Evolutionary conservation across 345 rosid species (phyloP).

Genomic region (Anacardium occidentale): DNA sequence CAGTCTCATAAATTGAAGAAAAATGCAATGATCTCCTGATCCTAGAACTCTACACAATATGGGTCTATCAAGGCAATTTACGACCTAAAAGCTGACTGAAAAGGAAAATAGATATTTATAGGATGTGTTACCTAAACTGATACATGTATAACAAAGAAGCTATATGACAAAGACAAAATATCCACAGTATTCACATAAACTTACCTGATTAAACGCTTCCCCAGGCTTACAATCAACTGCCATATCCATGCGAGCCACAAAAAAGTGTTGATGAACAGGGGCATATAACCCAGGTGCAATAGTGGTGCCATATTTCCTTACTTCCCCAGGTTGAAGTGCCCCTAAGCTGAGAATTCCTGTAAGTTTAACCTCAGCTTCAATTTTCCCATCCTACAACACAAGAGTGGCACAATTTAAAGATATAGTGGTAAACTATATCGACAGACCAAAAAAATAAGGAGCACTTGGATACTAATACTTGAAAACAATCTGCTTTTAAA

Average conservation of each 20-base stretch:
- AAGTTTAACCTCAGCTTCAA: constrained; percentile 77
- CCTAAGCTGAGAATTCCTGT: constrained; percentile 77
- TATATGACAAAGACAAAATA: neutral
- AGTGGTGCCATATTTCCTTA: constrained; percentile 67
- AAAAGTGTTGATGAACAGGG: constrained; percentile 80
- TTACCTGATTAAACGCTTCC: constrained; percentile 65
- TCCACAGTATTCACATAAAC: neutral
- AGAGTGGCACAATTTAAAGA: constrained; percentile 7
- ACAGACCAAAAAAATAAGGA: neutral
- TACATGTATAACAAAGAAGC: neutral
- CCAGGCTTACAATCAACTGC: constrained; percentile 76
- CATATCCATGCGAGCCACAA: constrained; percentile 79
- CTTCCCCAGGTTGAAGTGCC: constrained; percentile 69
- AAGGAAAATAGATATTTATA: neutral
- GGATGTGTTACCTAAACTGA: neutral
- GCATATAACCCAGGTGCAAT: constrained; percentile 79
- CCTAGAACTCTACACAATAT: neutral
- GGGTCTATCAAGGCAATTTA: neutral
- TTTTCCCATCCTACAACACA: constrained; percentile 57
- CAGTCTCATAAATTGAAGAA: neutral
- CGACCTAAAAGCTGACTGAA: neutral
- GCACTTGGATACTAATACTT: neutral
- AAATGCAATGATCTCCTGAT: neutral
- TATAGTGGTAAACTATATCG: neutral
- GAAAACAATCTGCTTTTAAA: constrained; percentile 14